Percentiles rank a stretch among this genome's conserved stretches.
phyloP scores from a whole-genome alignment of 2,329 filamentous ascomycete genomes.

The Incumbomyces lentus region DNA sequence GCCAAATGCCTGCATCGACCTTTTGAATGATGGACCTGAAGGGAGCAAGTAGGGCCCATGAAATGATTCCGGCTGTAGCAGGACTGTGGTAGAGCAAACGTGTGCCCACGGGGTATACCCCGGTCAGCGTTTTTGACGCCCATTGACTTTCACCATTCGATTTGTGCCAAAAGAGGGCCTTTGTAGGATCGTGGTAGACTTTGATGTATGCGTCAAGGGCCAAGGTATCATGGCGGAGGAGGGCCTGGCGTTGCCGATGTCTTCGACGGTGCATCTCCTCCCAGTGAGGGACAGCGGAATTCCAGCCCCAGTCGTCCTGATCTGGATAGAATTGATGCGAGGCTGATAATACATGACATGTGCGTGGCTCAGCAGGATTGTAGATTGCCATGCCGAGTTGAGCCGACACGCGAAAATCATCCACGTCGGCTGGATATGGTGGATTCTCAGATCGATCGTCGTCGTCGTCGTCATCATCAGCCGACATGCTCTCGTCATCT shows the following conservation, averaged over 20 bases:
- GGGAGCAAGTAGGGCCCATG: conserved; percentile 50
- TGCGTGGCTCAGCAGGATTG: conserved; percentile 52
- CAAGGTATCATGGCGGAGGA: conserved; percentile 51
- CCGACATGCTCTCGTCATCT: conserved; percentile 3
- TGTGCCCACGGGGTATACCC: conserved; percentile 43
- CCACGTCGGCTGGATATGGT: conserved; percentile 4
- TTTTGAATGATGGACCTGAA: conserved; percentile 47
- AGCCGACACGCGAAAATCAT: conserved; percentile 43
- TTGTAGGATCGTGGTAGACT: conserved; percentile 49
- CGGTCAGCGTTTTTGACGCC: conserved; percentile 49
- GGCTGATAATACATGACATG: conserved; percentile 45
- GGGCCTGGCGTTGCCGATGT: conserved; percentile 46
- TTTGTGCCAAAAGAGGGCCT: conserved; percentile 51
- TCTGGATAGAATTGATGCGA: conserved; percentile 50
- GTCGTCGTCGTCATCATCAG: background rate
- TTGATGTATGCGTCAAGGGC: conserved; percentile 53
- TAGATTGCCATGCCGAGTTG: conserved; percentile 53
- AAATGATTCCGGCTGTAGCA: conserved; percentile 45
- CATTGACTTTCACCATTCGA: conserved; percentile 41
- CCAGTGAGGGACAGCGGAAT: conserved; percentile 49
- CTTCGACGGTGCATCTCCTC: conserved; percentile 49
- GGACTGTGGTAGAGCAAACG: conserved; percentile 36
- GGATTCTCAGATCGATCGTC: background rate
- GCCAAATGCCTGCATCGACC: conserved; percentile 37
- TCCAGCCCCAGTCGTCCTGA: conserved; percentile 55